Base-by-base conservation (phyloP, 108 stramenopile genomes). In the Seminavis robusta region DNA sequence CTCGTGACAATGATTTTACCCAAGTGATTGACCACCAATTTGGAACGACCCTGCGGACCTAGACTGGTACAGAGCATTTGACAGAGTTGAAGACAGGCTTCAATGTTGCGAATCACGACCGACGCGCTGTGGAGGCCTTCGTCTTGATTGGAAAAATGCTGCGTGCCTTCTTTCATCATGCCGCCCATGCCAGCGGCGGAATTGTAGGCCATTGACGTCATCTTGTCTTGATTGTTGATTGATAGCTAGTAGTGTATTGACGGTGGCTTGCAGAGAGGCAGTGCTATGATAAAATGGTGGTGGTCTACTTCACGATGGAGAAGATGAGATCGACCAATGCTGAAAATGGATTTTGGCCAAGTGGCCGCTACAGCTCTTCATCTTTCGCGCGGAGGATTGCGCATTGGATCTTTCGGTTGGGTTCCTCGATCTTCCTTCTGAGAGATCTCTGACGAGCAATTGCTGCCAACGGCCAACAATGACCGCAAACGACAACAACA, bases 11-110 rank as follows among this genome's bases (percentile, higher is more conserved):
- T 95, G 56, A 96, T 96, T 71, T 97, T 97, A 47, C 94, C 97
- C 48, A 98, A 66, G 71, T 99, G 99, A 78, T 99, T 99, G 36
- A 99, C 95, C 26, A 99, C 91, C 42, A 98, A 83, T 72, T 98
- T 98, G 79, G 95, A 95, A 75, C 97, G 93, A 37, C 97, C 97
- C 61, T 96, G 96, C 17, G 99, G 99, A 9, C 98, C 98, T 62
- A 99, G 59, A 52, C 95, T 96, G 13, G 97, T 88, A 23, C 74
- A 63, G 4, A 96, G 86, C 77, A 99, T 97, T 33, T 72, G 79
- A 6, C 94, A 92, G 28, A 99, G 76, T 68, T 96, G 81, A 62
- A 87, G 88, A 33, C 94, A 94, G 19, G 99, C 99, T 46, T 89
- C 83, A 56, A 99, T 92, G 73, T 98, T 99, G 41, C 89, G 88